Conservation (phyloP, 257 asterid genomes). For the Solanum virginianum region DNA sequence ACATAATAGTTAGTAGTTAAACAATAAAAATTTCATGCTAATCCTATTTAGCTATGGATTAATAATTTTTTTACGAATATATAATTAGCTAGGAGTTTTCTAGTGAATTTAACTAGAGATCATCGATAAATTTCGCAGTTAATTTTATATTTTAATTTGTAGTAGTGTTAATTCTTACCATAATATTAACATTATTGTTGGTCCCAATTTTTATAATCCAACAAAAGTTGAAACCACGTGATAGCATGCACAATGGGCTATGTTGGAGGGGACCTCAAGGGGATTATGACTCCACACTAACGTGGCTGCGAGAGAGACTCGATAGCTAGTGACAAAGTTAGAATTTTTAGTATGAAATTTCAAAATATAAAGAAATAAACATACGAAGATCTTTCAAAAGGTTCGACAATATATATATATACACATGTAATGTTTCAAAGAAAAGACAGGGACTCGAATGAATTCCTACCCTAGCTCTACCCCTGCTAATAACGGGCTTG, state of each 20-base stretch:
- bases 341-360: not conserved
- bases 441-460: not conserved
- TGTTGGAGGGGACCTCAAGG: not conserved
- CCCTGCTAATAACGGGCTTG: not conserved
- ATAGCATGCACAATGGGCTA: not conserved
- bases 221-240: not conserved
- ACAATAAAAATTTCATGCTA: too few relatives aligned
- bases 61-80: too few relatives aligned
- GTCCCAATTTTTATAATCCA: not conserved
- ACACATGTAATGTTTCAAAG: not conserved
- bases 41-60: too few relatives aligned
- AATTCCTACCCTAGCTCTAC: not conserved
- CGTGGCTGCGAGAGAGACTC: not conserved
- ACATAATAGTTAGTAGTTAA: too few relatives aligned
- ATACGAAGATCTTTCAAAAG: not conserved
- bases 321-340: too few relatives aligned
- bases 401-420: not conserved
- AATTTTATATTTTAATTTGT: too few relatives aligned
- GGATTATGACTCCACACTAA: not conserved
- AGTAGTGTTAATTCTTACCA: not conserved
- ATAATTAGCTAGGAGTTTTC: too few relatives aligned
- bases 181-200: not conserved
- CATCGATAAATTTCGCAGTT: too few relatives aligned
- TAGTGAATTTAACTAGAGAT: too few relatives aligned
- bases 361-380: not conserved